Percentiles rank a stretch among this genome's conserved stretches.
Evolutionary conservation across 1,284 basidiomycete species (phyloP).

Genomic region (Melampsora larici-populina): DNA sequence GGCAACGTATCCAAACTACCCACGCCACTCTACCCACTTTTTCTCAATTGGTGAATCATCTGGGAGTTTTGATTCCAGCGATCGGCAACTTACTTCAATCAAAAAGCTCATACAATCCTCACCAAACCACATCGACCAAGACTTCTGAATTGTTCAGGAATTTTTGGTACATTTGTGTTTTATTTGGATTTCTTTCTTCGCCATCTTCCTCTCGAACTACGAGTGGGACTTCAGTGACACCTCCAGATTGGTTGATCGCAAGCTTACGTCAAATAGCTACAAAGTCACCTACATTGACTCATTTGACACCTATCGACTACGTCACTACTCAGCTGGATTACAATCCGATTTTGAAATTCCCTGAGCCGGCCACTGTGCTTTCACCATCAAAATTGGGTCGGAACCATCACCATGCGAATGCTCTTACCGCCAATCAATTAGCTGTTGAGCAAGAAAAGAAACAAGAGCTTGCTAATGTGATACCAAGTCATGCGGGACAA

Average conservation of each 20-base stretch:
- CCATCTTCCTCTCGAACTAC: slow-evolving; percentile 60
- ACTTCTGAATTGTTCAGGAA: slow-evolving; percentile 83
- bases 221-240: slow-evolving; percentile 67
- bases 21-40: slow-evolving; percentile 58
- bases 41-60: slow-evolving; percentile 45
- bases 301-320: slow-evolving; percentile 78
- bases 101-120: slow-evolving; percentile 65
- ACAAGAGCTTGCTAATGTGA: slow-evolving; percentile 55
- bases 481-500: slow-evolving; percentile 69
- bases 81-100: slow-evolving; percentile 85
- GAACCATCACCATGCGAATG: slow-evolving; percentile 8
- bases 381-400: slow-evolving; percentile 24
- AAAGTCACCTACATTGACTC: slow-evolving; percentile 80
- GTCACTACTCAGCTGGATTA: slow-evolving; percentile 87
- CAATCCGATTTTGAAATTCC: slow-evolving; percentile 69
- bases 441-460: slow-evolving; percentile 45
- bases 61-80: slow-evolving; percentile 66
- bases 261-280: slow-evolving; percentile 73
- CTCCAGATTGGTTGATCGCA: slow-evolving; percentile 38
- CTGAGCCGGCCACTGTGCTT: slow-evolving; percentile 7
- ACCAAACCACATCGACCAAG: slow-evolving; percentile 59
- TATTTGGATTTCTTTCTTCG: slow-evolving; percentile 70
- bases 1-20: slow-evolving; percentile 79
- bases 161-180: slow-evolving; percentile 86
- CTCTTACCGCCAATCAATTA: slow-evolving; percentile 16